Percentiles rank a stretch among this genome's conserved stretches.
These are phyloP conservation scores for Fusarium phyllophilum DNA, from an alignment of 2,329 filamentous ascomycete species.

Conservation along the genomic window DNA sequence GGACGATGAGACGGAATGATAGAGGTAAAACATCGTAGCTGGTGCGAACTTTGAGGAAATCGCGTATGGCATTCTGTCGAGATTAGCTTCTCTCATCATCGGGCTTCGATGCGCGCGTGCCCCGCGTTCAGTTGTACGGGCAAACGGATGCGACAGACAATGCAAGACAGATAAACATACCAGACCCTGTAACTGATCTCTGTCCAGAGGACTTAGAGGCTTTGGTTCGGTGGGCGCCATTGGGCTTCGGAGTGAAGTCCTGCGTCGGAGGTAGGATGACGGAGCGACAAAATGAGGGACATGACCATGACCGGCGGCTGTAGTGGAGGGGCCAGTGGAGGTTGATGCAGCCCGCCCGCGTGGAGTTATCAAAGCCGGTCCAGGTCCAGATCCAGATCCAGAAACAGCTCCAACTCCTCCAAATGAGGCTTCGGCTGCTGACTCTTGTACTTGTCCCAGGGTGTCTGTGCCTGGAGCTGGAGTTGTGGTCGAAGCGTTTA, in stretches of 20 bases:
- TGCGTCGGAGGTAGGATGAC: constrained; percentile 65
- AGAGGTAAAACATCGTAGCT: constrained; percentile 98
- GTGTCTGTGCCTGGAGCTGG: constrained; percentile 16
- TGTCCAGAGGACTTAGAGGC: constrained; percentile 71
- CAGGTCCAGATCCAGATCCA: constrained; percentile 12
- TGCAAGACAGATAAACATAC: constrained; percentile 59
- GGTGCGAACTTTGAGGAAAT: constrained; percentile 94
- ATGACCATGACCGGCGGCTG: constrained; percentile 38
- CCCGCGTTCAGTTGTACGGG: constrained; percentile 36
- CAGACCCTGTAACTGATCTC: constrained; percentile 81
- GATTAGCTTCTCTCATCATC: constrained; percentile 21
- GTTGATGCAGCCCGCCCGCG: constrained; percentile 35
- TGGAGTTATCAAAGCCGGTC: constrained; percentile 35
- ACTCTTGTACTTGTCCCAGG: not conserved
- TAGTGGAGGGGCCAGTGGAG: constrained; percentile 39
- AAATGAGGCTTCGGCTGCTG: constrained; percentile 6
- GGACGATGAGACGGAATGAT: constrained; percentile 93
- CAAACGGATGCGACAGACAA: constrained; percentile 13
- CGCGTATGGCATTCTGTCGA: constrained; percentile 83
- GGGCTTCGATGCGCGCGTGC: constrained; percentile 17
- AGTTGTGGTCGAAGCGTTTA: constrained; percentile 21
- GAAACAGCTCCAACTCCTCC: constrained; percentile 12
- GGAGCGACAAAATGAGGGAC: constrained; percentile 69
- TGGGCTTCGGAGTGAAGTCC: constrained; percentile 48
- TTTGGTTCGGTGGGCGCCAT: constrained; percentile 54